Evolutionary conservation across 345 rosid genomes (phyloP), one percentile per base, ranked within the genome.

Genomic region (Hibiscus syriacus): DNA sequence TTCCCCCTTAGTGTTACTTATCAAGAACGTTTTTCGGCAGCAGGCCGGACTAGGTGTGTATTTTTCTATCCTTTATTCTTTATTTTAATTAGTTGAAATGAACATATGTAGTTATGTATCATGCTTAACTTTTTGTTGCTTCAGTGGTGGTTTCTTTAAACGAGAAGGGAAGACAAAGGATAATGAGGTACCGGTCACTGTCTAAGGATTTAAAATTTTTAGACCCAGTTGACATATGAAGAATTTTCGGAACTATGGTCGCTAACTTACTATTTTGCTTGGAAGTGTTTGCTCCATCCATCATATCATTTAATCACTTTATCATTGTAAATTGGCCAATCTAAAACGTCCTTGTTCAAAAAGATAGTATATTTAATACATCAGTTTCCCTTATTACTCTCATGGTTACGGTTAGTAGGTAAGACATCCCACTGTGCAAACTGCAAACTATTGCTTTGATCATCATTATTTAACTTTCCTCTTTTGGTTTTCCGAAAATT

Each of bases 11-110:
- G 74, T 75, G 95, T 94, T 75, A 84, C 76, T 74, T 94, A 94
- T 82, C 99, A 94, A 85, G 99, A 94, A 77, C 88, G 99, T 53
- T 89, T 94, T 85, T 94, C 97, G 0, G 97, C 99, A 29, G 99
- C 96, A 0, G 99, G 99, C 41, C 92, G 99, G 63, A 94, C 99
- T 39, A 94, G 99, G 99, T 94, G 39, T 66, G 39, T 50, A 30
- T 78, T 59, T 16, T 62, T 55, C 56, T 20, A 12, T 20, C 6
- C 52, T 61, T 55, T n/a, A 45, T 23, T 64, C 36, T 16, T 39
- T 43, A 19, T 27, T 16, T 23, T 55, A 50, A 20, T 61, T 65
- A 8, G 46, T 43, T 71, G 2, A 55, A 64, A 48, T 43, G 56
- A 56, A 46, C 62, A 63, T 46, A 70, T 70, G 25, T 39, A 46